phyloP scores from a whole-genome alignment of 108 stramenopile species.

The Thalassiosira profunda region DNA sequence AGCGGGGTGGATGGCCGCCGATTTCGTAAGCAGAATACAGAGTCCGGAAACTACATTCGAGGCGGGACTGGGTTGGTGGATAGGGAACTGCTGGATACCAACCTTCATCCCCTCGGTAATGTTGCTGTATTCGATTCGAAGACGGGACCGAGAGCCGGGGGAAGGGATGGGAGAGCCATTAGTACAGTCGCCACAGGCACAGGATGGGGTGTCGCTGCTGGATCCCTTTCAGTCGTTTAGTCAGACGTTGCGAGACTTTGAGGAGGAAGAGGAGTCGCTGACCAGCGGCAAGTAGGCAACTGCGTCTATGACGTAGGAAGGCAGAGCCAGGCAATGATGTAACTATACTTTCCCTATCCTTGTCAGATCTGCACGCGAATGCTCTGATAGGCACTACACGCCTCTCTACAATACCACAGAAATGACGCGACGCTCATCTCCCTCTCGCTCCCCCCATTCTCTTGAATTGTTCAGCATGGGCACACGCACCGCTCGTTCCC shows the following conservation, averaged over 20 bases:
- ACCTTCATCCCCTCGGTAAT: constrained; percentile 41
- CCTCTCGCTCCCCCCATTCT: too few relatives aligned
- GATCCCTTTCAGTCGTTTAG: constrained; percentile 5
- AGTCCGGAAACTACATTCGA: constrained; percentile 25
- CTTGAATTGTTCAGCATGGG: too few relatives aligned
- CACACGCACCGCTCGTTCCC: too few relatives aligned
- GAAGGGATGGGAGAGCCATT: constrained; percentile 33
- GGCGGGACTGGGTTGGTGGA: constrained; percentile 51
- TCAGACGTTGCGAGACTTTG: constrained; percentile 7
- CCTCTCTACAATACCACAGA: too few relatives aligned
- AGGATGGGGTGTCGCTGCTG: too few relatives aligned
- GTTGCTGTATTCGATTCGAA: constrained; percentile 56
- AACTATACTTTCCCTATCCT: too few relatives aligned
- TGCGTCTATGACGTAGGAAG: too few relatives aligned
- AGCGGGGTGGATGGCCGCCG: constrained; percentile 40
- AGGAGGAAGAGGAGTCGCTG: constrained; percentile 30
- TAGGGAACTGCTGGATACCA: constrained; percentile 53
- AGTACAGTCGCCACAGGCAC: background rate
- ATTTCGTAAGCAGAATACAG: constrained; percentile 27
- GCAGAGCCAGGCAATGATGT: too few relatives aligned
- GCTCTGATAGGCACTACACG: too few relatives aligned
- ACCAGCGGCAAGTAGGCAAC: constrained; percentile 4
- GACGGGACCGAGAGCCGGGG: constrained; percentile 45
- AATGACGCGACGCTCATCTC: too few relatives aligned
- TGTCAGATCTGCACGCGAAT: too few relatives aligned